A percentile compares a stretch with the other conserved stretches of the same genome.
phyloP scores from a whole-genome alignment of 768 basidiomycete species.

The Lactarius vividus region DNA sequence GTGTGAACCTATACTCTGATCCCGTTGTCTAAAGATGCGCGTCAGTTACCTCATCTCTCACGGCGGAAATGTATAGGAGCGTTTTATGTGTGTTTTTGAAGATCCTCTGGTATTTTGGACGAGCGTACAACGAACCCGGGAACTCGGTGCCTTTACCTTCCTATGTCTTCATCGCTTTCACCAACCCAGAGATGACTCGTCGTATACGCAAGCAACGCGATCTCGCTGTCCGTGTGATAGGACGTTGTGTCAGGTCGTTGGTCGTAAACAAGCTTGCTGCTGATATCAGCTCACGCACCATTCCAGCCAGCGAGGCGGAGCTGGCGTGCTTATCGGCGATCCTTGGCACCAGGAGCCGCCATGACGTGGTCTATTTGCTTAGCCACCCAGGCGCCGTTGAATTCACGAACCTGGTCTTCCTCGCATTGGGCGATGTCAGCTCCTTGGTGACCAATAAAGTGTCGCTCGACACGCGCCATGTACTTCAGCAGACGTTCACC shows the following conservation, averaged over 20 bases:
- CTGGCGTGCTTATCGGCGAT: neutral
- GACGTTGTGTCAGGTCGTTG: neutral
- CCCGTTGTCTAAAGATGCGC: neutral
- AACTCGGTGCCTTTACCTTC: neutral
- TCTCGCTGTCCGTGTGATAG: neutral
- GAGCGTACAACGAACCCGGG: neutral
- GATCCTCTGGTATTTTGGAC: neutral
- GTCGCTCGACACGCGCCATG: no score
- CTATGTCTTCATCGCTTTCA: neutral
- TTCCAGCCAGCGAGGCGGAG: neutral
- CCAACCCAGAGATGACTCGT: neutral
- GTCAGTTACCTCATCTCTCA: neutral
- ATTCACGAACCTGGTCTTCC: neutral
- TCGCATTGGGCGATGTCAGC: neutral
- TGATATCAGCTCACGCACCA: neutral
- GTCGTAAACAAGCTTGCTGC: neutral
- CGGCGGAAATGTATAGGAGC: neutral
- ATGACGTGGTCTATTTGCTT: neutral
- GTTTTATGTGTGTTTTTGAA: neutral
- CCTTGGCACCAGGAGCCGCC: neutral
- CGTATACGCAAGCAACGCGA: neutral
- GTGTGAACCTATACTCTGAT: neutral
- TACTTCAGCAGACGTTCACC: no score
- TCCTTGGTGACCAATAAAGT: no score
- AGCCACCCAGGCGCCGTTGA: neutral